Evolutionary conservation across 2,329 filamentous ascomycete genomes (phyloP), one percentile per base, ranked within the genome.

Genomic region (Cytospora schulzeri): DNA sequence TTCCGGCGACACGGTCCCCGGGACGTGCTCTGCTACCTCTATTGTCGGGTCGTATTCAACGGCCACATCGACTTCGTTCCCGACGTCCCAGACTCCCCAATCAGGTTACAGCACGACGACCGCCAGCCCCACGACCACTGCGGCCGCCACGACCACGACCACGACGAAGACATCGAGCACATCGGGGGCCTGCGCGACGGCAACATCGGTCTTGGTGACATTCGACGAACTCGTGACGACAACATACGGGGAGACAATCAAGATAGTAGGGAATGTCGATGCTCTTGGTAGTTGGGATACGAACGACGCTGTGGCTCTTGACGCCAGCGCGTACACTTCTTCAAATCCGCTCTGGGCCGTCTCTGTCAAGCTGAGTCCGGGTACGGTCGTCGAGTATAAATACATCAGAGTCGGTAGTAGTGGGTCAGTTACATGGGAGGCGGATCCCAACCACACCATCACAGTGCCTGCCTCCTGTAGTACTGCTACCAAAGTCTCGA

Each of bases 211-310:
- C 8, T 78, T 83, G 0, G 84, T 92, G 9, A 86, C 85, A 0
- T 91, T 92, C 76, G 78, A 85, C 56, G 85, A 83, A 67, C 71
- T 80, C 1, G 86, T 82, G 24, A 80, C 77, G 1, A 92, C 89
- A 0, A 72, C 71, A 2, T 85, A 74, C 57, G 90, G 89, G 4
- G 81, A 92, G 73, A 86, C 81, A 11, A 81, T 93, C 71, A 90
- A 87, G 73, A 74, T 93, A 15, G 80, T 83, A 0, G 90, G 90
- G 22, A 85, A 82, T 62, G 80, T 82, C 56, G 70, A 79, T 1
- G 77, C 82, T 33, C 82, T 93, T 9, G 89, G 89, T 12, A 80
- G 72, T 69, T 92, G 90, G 90, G 78, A 86, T 65, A 78, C 83
- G 0, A 71, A 67, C 52, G 78, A 76, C 31, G 89, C 84, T 0